A percentile compares a stretch with the other conserved stretches of the same genome.
These are phyloP conservation scores for Psidium guajava DNA, from an alignment of 345 rosid species.

Conservation along the genomic window DNA sequence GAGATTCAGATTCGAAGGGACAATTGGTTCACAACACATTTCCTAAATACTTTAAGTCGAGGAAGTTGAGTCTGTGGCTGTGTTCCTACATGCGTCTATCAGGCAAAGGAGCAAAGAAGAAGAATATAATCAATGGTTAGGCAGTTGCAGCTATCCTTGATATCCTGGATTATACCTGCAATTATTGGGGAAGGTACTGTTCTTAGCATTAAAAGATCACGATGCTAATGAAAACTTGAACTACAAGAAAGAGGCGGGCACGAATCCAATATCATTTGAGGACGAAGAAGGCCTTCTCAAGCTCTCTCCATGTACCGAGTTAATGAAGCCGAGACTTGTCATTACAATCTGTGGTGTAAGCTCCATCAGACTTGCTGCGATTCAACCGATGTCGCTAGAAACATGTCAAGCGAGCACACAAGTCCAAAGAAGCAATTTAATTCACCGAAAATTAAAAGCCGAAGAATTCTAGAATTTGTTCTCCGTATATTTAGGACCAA, in stretches of 20 bases:
- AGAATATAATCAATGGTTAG: not conserved
- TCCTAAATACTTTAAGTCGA: not conserved
- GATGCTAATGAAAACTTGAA: not conserved
- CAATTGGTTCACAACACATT: not conserved
- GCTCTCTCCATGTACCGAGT: not conserved
- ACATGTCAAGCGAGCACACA: not conserved
- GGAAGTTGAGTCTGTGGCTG: not conserved
- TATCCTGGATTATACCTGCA: not conserved
- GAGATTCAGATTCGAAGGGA: not conserved
- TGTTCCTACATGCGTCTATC: not conserved
- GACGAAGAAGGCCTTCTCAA: not conserved
- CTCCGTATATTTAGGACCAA: not conserved
- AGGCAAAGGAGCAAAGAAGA: not conserved
- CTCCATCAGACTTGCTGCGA: not conserved
- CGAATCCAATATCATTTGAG: not conserved
- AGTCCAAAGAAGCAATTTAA: too few relatives aligned
- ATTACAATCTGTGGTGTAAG: not conserved
- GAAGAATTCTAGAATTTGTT: too few relatives aligned
- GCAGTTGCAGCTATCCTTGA: not conserved
- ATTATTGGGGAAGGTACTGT: not conserved
- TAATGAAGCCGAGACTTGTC: not conserved
- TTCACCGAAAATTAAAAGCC: not conserved
- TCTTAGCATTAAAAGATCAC: not conserved
- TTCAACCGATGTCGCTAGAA: not conserved
- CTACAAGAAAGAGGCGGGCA: not conserved